phyloP scores from a whole-genome alignment of 495 filamentous ascomycete genomes.

The Podospora comata region DNA sequence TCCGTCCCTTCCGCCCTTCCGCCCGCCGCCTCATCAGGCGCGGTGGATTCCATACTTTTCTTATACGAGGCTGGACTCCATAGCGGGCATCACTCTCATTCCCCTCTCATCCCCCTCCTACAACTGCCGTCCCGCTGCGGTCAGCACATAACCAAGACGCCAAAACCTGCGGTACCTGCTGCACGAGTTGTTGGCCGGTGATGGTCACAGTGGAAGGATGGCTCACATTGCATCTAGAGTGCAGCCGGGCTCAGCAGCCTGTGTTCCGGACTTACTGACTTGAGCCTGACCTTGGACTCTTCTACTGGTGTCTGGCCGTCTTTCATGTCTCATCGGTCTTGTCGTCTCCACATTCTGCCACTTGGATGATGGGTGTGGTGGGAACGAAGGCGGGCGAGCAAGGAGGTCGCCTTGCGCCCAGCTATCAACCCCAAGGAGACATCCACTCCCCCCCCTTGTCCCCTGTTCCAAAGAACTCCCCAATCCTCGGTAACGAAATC shows the following conservation, averaged over 20 bases:
- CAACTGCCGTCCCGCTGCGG: conserved; percentile 4
- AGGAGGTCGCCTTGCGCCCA: conserved; percentile 1
- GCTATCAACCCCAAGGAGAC: conserved; percentile 1
- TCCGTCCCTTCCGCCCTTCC: not conserved
- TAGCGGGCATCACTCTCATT: not conserved
- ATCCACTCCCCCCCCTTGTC: not conserved
- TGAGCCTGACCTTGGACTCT: too few species aligned
- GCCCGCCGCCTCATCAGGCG: not conserved
- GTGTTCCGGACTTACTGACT: not conserved
- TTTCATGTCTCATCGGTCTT: conserved; percentile 3
- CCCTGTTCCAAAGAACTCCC: not conserved
- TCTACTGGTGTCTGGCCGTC: too few species aligned
- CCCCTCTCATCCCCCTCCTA: not conserved
- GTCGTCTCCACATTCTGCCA: not conserved
- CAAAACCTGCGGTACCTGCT: not conserved
- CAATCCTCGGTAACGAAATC: not conserved
- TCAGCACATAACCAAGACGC: not conserved
- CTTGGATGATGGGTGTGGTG: conserved; percentile 1
- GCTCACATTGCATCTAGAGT: not conserved
- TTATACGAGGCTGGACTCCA: not conserved
- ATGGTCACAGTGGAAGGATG: not conserved
- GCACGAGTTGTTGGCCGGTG: not conserved
- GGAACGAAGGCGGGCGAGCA: conserved; percentile 1
- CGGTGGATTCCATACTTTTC: not conserved
- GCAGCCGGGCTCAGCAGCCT: not conserved